A percentile compares a stretch with the other conserved stretches of the same genome.
phyloP scores from a whole-genome alignment of 495 filamentous ascomycete species.

The Antarctomyces pellizariae region DNA sequence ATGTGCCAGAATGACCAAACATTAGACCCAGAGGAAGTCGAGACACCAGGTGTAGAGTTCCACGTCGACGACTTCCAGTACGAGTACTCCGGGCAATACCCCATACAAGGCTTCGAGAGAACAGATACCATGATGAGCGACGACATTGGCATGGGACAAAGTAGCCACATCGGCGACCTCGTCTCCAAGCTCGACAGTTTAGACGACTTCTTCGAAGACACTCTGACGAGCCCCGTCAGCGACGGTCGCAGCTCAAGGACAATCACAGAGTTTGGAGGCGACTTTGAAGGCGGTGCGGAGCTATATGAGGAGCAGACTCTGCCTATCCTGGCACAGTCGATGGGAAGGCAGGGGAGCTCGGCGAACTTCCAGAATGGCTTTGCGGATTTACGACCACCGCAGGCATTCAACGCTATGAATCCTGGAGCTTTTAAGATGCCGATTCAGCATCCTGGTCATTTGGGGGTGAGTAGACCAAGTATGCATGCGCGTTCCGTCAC shows the following conservation, averaged over 20 bases:
- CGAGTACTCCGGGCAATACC: constrained; percentile 67
- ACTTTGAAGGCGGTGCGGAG: constrained; percentile 54
- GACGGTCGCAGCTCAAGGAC: constrained; percentile 34
- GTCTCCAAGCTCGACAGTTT: constrained; percentile 78
- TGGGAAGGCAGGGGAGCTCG: constrained; percentile 42
- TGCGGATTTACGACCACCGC: constrained; percentile 37
- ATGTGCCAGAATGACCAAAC: constrained; percentile 49
- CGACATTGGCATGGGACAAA: constrained; percentile 42
- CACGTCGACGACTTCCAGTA: constrained; percentile 68
- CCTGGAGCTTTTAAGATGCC: constrained; percentile 30
- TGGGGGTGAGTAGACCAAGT: constrained; percentile 19
- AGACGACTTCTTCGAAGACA: constrained; percentile 79
- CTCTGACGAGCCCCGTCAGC: constrained; percentile 26
- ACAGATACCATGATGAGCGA: constrained; percentile 86
- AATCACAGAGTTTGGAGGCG: constrained; percentile 35
- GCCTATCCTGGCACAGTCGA: constrained; percentile 69
- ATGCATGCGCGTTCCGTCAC: constrained; percentile 54
- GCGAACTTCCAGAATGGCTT: constrained; percentile 80
- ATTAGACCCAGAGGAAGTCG: constrained; percentile 29
- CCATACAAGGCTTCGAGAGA: constrained; percentile 32
- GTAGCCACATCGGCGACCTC: constrained; percentile 59
- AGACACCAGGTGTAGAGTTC: constrained; percentile 78
- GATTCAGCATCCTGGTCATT: constrained; percentile 7
- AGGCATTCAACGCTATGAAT: constrained; percentile 33
- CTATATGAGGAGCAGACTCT: constrained; percentile 87